Percentiles rank a stretch among this genome's conserved stretches.
Evolutionary conservation across 169 alveolate genomes (phyloP).

Genomic region (Ichthyophthirius multifiliis): DNA sequence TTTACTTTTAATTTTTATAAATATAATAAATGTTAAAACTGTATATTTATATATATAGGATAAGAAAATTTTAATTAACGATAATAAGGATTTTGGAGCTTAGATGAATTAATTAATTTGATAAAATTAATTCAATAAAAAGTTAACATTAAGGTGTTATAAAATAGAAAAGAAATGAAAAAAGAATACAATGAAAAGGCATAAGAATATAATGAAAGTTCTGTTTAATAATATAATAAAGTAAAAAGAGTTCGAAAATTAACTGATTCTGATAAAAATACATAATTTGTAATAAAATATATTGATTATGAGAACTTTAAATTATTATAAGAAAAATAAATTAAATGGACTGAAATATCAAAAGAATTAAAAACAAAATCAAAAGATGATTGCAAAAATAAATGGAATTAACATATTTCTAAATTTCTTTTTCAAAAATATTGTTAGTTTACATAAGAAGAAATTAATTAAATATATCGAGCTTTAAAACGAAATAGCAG

Average conservation of each 20-base stretch:
- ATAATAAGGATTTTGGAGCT: no score
- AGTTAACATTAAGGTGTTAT: background rate
- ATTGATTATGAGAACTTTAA: background rate
- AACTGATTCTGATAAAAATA: background rate
- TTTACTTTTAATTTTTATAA: background rate
- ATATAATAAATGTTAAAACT: no score
- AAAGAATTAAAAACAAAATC: constrained; percentile 34
- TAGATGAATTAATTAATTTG: constrained; percentile 32
- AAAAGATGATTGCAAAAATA: constrained; percentile 41
- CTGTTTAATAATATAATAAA: background rate
- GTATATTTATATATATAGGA: no score
- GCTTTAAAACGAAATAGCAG: no score
- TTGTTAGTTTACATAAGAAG: background rate
- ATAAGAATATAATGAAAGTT: background rate
- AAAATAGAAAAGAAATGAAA: background rate
- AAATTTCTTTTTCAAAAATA: background rate
- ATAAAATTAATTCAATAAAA: constrained; percentile 17
- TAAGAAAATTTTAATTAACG: no score
- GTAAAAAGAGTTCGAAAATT: background rate
- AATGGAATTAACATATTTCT: constrained; percentile 34
- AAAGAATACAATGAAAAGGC: background rate
- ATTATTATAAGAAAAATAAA: background rate
- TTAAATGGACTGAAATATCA: constrained; percentile 47
- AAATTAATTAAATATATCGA: no score
- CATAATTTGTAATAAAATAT: background rate